A percentile compares a stretch with the other conserved stretches of the same genome.
These are phyloP conservation scores for Gomphus sp. DNA, from an alignment of 1,284 basidiomycete species.

Conservation along the genomic window DNA sequence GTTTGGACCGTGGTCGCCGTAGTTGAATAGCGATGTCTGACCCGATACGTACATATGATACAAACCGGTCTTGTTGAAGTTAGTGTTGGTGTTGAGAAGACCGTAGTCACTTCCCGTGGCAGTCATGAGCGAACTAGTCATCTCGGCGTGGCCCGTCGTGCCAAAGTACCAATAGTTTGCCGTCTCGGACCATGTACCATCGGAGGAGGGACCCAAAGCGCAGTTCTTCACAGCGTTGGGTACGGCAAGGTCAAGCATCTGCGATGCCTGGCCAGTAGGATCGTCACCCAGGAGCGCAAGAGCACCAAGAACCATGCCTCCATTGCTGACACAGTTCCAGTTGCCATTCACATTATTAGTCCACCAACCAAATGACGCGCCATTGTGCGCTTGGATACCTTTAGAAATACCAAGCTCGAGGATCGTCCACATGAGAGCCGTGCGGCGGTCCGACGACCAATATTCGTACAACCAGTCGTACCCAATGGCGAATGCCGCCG, in stretches of 20 bases:
- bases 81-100: conserved; percentile 61
- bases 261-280: conserved; percentile 59
- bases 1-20: conserved; percentile 93
- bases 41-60: conserved; percentile 92
- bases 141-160: conserved; percentile 89
- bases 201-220: conserved; percentile 49
- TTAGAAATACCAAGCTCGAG: conserved; percentile 69
- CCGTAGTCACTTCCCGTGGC: conserved; percentile 83
- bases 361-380: conserved; percentile 41
- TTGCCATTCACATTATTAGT: conserved; percentile 58
- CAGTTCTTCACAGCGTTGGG: conserved; percentile 78
- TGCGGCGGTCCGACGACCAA: conserved; percentile 71
- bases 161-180: conserved; percentile 96
- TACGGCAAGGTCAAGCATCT: conserved; percentile 62
- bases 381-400: conserved; percentile 46
- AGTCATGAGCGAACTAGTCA: conserved; percentile 74
- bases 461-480: conserved; percentile 94
- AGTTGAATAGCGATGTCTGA: conserved; percentile 83
- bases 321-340: conserved; percentile 98
- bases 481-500: conserved; percentile 79
- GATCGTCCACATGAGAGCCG: conserved; percentile 65
- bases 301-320: conserved; percentile 81
- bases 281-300: conserved; percentile 89
- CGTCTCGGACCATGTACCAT: conserved; percentile 95
- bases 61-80: conserved; percentile 67